These are phyloP conservation scores for Tricholoma flavovirens DNA, from an alignment of 768 basidiomycete genomes.

Conservation along the genomic window DNA sequence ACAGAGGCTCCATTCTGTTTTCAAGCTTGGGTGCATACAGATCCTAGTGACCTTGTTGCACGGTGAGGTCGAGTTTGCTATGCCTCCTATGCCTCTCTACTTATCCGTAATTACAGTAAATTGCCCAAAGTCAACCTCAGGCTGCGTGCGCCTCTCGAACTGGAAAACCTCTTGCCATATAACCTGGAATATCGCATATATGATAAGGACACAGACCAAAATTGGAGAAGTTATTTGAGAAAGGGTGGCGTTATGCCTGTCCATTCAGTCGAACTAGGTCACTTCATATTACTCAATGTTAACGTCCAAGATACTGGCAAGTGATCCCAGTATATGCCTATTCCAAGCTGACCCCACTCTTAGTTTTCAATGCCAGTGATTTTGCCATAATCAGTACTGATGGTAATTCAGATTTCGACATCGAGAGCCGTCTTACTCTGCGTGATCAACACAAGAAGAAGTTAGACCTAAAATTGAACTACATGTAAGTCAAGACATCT, in stretches of 20 bases:
- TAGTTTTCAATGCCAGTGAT: conserved; percentile 85
- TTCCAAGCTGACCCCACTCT: neutral
- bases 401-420: conserved; percentile 81
- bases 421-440: conserved; percentile 66
- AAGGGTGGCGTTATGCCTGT: conserved; percentile 95
- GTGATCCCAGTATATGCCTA: conserved; percentile 8
- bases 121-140: conserved; percentile 82
- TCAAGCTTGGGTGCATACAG: conserved; percentile 84
- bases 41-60: conserved; percentile 41
- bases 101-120: conserved; percentile 41
- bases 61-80: conserved; percentile 34
- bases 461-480: conserved; percentile 80
- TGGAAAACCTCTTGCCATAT: conserved; percentile 93
- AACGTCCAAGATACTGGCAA: conserved; percentile 85
- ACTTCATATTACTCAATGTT: conserved; percentile 87
- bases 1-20: conserved; percentile 90
- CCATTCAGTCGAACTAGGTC: conserved; percentile 88
- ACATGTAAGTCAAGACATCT: conserved; percentile 57
- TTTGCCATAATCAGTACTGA: conserved; percentile 98
- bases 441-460: conserved; percentile 71
- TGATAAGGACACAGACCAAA: conserved; percentile 90
- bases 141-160: conserved; percentile 87
- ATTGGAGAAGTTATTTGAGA: conserved; percentile 90
- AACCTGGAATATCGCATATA: conserved; percentile 95
- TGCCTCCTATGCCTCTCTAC: neutral